phyloP scores from a whole-genome alignment of 2,329 filamentous ascomycete genomes.

The Aureobasidium pullulans region DNA sequence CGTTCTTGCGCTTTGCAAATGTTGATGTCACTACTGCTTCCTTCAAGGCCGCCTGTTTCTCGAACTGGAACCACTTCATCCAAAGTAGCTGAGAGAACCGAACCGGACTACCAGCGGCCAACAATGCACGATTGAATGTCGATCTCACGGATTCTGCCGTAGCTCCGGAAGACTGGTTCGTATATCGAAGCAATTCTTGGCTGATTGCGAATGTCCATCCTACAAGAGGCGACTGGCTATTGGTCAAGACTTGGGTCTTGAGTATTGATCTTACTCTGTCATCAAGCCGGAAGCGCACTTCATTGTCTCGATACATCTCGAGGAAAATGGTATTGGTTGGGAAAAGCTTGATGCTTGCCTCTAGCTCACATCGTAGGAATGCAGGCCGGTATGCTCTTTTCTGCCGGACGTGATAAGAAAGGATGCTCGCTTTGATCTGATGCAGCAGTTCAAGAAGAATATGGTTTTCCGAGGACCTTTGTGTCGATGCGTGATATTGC shows the following conservation, averaged over 20 bases:
- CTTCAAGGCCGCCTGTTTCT: conserved; percentile 14
- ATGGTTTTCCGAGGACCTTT: neutral
- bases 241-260: conserved; percentile 31
- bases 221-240: conserved; percentile 32
- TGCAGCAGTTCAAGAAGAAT: conserved; percentile 51
- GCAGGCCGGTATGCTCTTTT: conserved; percentile 60
- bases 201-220: conserved; percentile 50
- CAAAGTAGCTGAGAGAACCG: conserved; percentile 25
- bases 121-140: conserved; percentile 39
- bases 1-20: neutral
- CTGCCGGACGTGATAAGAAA: conserved; percentile 58
- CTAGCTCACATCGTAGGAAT: conserved; percentile 56
- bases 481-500: conserved; percentile 34
- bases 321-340: conserved; percentile 73
- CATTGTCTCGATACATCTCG: conserved; percentile 63
- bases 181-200: conserved; percentile 43
- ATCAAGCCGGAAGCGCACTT: conserved; percentile 63
- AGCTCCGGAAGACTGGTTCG: conserved; percentile 21
- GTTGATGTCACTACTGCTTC: neutral
- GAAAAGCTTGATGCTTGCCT: conserved; percentile 55
- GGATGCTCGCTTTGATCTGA: conserved; percentile 58
- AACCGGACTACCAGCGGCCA: conserved; percentile 26
- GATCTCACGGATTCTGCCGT: conserved; percentile 30
- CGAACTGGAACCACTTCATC: conserved; percentile 24
- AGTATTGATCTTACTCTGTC: conserved; percentile 68